Percentiles rank a stretch among this genome's conserved stretches.
These are phyloP conservation scores for Myxozyma kluyveri DNA, from an alignment of 805 yeast species.

Conservation along the genomic window DNA sequence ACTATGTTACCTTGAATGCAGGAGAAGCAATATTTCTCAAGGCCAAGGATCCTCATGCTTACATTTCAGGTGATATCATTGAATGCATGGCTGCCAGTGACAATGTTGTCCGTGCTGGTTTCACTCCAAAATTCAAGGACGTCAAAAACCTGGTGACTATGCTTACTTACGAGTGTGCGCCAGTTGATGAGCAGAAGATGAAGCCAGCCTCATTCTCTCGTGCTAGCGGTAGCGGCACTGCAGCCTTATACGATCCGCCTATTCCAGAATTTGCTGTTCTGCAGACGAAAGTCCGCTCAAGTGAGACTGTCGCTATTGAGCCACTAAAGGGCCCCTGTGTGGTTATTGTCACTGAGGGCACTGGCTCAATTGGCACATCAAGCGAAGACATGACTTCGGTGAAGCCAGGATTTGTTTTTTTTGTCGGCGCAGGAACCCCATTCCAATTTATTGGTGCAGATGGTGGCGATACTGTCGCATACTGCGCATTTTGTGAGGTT, in stretches of 20 bases:
- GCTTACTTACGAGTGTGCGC: slow-evolving; percentile 85
- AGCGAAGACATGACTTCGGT: slow-evolving; percentile 46
- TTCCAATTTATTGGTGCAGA: slow-evolving; percentile 48
- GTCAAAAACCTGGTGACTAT: slow-evolving; percentile 82
- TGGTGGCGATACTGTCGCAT: slow-evolving; percentile 58
- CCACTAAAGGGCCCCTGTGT: slow-evolving; percentile 84
- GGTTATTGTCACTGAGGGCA: slow-evolving; percentile 77
- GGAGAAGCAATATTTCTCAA: slow-evolving; percentile 97
- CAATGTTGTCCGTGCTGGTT: slow-evolving; percentile 97
- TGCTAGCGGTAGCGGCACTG: slow-evolving; percentile 39
- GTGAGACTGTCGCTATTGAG: slow-evolving; percentile 54
- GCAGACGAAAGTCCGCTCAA: slow-evolving; percentile 62
- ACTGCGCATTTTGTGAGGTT: slow-evolving; percentile 87
- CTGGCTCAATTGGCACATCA: slow-evolving; percentile 54
- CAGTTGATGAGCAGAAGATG: slow-evolving; percentile 93
- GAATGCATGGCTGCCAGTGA: slow-evolving; percentile 99
- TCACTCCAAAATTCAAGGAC: slow-evolving; percentile 99
- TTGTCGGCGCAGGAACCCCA: slow-evolving; percentile 73
- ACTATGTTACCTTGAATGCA: slow-evolving; percentile 74
- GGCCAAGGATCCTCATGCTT: slow-evolving; percentile 98
- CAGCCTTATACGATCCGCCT: slow-evolving; percentile 81
- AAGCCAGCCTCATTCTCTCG: slow-evolving; percentile 52
- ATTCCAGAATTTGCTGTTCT: slow-evolving; percentile 95
- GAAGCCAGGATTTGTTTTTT: slow-evolving; percentile 75
- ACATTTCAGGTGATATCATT: slow-evolving; percentile 93